A percentile compares a stretch with the other conserved stretches of the same genome.
These are phyloP conservation scores for Stevia rebaudiana DNA, from an alignment of 140 eudicot genomes.

Conservation along the genomic window DNA sequence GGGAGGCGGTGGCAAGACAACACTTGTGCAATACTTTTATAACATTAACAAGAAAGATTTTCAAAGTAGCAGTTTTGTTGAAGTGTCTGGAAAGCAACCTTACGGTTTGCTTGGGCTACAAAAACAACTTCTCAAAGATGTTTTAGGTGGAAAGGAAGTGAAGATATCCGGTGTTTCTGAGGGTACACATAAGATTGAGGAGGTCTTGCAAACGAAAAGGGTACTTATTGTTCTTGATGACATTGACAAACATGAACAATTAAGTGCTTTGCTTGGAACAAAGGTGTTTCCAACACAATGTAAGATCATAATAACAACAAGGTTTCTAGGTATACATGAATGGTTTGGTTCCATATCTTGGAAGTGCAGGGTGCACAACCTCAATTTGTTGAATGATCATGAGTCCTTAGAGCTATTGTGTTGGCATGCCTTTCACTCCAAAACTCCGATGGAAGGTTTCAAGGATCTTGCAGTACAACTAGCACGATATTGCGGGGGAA, in stretches of 20 bases:
- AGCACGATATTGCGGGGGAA: no score
- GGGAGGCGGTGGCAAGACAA: background rate
- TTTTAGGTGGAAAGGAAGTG: background rate
- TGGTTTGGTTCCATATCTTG: background rate
- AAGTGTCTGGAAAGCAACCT: background rate
- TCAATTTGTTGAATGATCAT: background rate
- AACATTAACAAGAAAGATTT: no score
- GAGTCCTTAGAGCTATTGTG: background rate
- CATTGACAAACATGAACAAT: background rate
- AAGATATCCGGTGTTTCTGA: background rate
- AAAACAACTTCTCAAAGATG: background rate
- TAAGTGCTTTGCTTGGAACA: background rate
- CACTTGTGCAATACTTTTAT: background rate
- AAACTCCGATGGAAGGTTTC: no score
- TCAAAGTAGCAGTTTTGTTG: background rate
- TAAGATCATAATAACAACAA: slow-evolving; percentile 7
- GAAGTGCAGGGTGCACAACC: background rate
- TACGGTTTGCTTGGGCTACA: background rate
- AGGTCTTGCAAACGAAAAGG: background rate
- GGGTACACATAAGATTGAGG: background rate
- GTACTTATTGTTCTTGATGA: slow-evolving; percentile 15
- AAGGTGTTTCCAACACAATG: background rate
- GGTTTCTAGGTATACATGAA: background rate
- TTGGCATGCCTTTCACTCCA: no score
- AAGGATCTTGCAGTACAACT: no score